Conservation (phyloP, 2,329 filamentous ascomycete genomes). For the Pseudogymnoascus sp. region DNA sequence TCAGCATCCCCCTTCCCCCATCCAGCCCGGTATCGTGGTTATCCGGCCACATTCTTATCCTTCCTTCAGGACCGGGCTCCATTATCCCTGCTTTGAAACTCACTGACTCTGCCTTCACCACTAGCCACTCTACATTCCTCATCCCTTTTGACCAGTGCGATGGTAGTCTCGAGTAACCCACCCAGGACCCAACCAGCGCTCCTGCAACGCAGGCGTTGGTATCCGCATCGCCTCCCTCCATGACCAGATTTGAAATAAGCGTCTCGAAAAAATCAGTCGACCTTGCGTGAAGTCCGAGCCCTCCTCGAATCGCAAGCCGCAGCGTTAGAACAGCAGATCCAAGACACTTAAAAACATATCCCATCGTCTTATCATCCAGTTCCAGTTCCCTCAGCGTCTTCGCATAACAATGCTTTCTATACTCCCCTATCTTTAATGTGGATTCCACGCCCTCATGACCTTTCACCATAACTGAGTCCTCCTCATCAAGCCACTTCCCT, state of each 20-base stretch:
- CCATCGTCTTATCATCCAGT: conserved; percentile 42
- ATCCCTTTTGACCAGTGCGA: conserved; percentile 43
- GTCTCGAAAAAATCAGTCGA: conserved; percentile 35
- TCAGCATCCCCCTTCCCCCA: conserved; percentile 35
- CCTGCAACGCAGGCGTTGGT: conserved; percentile 48
- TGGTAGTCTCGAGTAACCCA: conserved; percentile 41
- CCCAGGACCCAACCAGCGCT: conserved; percentile 40
- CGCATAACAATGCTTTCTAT: conserved; percentile 34
- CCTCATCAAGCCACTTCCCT: neutral
- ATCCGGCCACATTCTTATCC: conserved; percentile 21
- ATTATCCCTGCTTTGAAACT: conserved; percentile 33
- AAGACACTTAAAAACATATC: conserved; percentile 48
- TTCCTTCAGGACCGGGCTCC: conserved; percentile 26
- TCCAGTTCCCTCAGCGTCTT: conserved; percentile 33
- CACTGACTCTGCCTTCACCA: conserved; percentile 37
- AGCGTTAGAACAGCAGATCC: conserved; percentile 40
- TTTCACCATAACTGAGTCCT: neutral
- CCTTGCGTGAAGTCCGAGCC: conserved; percentile 14
- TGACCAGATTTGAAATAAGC: conserved; percentile 41
- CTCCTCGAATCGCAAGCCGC: conserved; percentile 35
- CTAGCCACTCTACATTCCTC: conserved; percentile 37
- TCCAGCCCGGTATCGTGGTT: conserved; percentile 37
- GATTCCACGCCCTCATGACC: conserved; percentile 15
- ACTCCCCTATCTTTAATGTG: conserved; percentile 35
- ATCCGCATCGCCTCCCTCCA: conserved; percentile 47